Base-by-base conservation (phyloP, 106 monocot species). In the Alisma plantagoaquatica region DNA sequence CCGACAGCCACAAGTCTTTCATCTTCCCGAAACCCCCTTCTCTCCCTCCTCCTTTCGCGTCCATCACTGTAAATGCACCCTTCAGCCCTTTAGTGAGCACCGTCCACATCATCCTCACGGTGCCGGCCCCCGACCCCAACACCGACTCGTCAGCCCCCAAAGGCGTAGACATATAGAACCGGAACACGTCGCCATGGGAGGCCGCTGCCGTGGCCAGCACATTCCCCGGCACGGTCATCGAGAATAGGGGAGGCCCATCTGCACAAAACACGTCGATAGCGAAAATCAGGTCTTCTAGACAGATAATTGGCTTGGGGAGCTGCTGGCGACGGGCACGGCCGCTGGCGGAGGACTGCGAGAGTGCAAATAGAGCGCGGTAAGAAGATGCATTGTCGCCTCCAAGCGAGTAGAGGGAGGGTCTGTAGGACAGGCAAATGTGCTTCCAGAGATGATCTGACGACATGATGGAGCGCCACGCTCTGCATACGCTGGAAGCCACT, bases 401-500 rank as follows among this genome's bases (percentile, higher is more conserved):
- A 53, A 26, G 56, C 4, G 33, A 52, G n/a, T n/a, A n/a, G 32
- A 66, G 42, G 43, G 77, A 68, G 1, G 77, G 77, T 53, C 29
- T 70, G 62, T 33, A 62, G 28, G 69, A 35, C 43, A 51, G 59
- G 49, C 70, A 78, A 55, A 74, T 31, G 56, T 58, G 54, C 10
- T n/a, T 9, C 83, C 83, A 83, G 25, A 83, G 74, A 27, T 83
- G 52, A 51, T 77, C 70, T 23, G 74, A 45, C 24, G 74, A 70
- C 70, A 78, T 65, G 67, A 41, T 63, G 15, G 52, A 29, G 46
- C 21, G 27, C 78, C 83, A 83, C 2, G 58, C 46, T 22, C 56
- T 74, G 62, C 65, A 78, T 38, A 83, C 78, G 63, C 70, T 78
- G 47, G 74, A 70, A 50, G 74, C 59, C 8, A 16, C 7, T 4